These are phyloP conservation scores for Candida tibetensis DNA, from an alignment of 805 yeast genomes.

Conservation along the genomic window DNA sequence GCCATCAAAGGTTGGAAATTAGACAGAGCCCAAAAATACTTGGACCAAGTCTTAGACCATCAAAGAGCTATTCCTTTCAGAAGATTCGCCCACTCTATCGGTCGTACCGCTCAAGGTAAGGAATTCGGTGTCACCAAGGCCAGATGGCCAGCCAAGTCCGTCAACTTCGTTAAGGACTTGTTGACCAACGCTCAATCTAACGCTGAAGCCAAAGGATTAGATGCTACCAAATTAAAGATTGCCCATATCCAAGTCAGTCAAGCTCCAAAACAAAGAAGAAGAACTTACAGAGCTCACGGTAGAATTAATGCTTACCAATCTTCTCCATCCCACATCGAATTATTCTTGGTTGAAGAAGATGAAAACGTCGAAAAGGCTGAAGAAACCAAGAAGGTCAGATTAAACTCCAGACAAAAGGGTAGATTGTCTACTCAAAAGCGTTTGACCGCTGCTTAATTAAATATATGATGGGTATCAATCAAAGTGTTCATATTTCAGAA, in stretches of 20 bases:
- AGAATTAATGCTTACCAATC: slow-evolving; percentile 99
- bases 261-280: slow-evolving; percentile 99
- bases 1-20: slow-evolving; percentile 98
- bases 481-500: not conserved
- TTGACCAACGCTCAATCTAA: slow-evolving; percentile 97
- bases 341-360: slow-evolving; percentile 91
- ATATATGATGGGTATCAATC: not conserved
- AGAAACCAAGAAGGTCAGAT: slow-evolving; percentile 65
- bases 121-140: slow-evolving; percentile 99
- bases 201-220: slow-evolving; percentile 99
- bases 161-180: slow-evolving; percentile 90
- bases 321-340: slow-evolving; percentile 98
- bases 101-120: slow-evolving; percentile 99
- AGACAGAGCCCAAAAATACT: slow-evolving; percentile 92
- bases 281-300: slow-evolving; percentile 99
- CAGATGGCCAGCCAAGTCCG: slow-evolving; percentile 99
- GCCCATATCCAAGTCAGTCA: slow-evolving; percentile 99
- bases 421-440: slow-evolving; percentile 87
- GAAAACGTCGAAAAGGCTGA: slow-evolving; percentile 91
- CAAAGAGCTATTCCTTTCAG: slow-evolving; percentile 99
- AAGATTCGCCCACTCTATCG: slow-evolving; percentile 93
- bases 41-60: slow-evolving; percentile 94
- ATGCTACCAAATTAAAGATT: slow-evolving; percentile 87
- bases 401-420: slow-evolving; percentile 89
- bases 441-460: slow-evolving; percentile 54